phyloP scores from a whole-genome alignment of 495 filamentous ascomycete species.

The Beverwykella pulmonaria region DNA sequence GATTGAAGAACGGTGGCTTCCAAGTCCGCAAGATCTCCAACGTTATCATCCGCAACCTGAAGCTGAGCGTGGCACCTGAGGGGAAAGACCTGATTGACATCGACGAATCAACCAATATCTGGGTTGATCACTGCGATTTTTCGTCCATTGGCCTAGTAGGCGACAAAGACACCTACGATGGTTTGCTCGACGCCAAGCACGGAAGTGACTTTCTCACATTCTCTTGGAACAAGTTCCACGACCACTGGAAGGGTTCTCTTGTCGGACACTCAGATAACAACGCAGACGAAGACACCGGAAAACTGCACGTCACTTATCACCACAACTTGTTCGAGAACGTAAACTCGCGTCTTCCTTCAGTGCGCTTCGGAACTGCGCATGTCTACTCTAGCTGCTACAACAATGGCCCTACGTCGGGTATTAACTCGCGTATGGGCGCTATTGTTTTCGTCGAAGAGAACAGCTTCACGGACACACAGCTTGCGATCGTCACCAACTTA shows the following conservation, averaged over 20 bases:
- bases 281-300: slow-evolving; percentile 1
- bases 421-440: slow-evolving; percentile 20
- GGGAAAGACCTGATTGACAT: slow-evolving; percentile 10
- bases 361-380: slow-evolving; percentile 11
- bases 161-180: slow-evolving; percentile 13
- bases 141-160: background rate
- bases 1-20: slow-evolving; percentile 5
- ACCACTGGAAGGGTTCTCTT: slow-evolving; percentile 20
- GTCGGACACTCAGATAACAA: slow-evolving; percentile 12
- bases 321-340: slow-evolving; percentile 16
- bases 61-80: background rate
- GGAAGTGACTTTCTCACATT: slow-evolving; percentile 1
- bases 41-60: slow-evolving; percentile 13
- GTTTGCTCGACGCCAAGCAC: slow-evolving; percentile 13
- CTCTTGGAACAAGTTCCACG: slow-evolving; percentile 18
- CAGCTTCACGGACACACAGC: background rate
- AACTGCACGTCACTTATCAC: slow-evolving; percentile 14
- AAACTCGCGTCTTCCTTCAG: slow-evolving; percentile 17
- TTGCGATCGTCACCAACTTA: slow-evolving; percentile 9
- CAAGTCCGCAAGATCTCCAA: slow-evolving; percentile 1
- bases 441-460: slow-evolving; percentile 9
- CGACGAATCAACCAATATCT: slow-evolving; percentile 10
- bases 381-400: slow-evolving; percentile 9
- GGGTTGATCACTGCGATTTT: slow-evolving; percentile 15
- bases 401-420: slow-evolving; percentile 8